Conservation (phyloP, 1,139 yeast species). For the Blastobotrys serpentis region DNA sequence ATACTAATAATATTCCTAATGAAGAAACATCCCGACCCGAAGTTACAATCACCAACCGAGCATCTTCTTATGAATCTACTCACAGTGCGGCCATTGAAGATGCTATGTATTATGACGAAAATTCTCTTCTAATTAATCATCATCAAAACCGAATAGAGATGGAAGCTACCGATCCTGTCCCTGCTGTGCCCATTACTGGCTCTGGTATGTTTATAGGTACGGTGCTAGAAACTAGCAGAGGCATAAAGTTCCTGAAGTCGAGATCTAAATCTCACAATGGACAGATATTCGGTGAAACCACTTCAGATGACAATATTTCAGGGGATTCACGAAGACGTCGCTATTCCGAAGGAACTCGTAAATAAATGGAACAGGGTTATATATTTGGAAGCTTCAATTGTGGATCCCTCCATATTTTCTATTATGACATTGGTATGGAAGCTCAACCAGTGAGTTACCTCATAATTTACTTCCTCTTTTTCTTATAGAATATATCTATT, state of each 20-base stretch:
- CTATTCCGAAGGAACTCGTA: neutral
- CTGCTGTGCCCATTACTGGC: conserved; percentile 15
- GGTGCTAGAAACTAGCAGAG: conserved; percentile 12
- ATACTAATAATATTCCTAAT: neutral
- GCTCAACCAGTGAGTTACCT: too few species aligned
- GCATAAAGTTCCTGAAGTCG: conserved; percentile 11
- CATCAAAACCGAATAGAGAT: neutral
- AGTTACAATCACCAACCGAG: neutral
- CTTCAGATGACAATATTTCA: neutral
- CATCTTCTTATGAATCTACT: neutral
- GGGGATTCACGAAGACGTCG: neutral
- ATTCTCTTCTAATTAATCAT: neutral
- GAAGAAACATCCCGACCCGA: conserved; percentile 1
- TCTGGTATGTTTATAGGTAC: conserved; percentile 17
- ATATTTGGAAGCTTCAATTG: too few species aligned
- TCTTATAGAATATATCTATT: too few species aligned
- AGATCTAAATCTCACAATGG: conserved; percentile 3
- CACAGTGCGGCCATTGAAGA: neutral
- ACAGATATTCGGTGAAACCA: neutral
- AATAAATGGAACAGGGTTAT: too few species aligned
- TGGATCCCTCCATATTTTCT: too few species aligned
- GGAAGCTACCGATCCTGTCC: conserved; percentile 2
- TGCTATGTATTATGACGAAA: neutral
- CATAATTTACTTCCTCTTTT: too few species aligned
- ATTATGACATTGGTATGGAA: too few species aligned